Percentiles rank a stretch among this genome's conserved stretches.
Conservation (phyloP, 1,139 yeast genomes). For the Barnettozyma hawaiiensis region DNA sequence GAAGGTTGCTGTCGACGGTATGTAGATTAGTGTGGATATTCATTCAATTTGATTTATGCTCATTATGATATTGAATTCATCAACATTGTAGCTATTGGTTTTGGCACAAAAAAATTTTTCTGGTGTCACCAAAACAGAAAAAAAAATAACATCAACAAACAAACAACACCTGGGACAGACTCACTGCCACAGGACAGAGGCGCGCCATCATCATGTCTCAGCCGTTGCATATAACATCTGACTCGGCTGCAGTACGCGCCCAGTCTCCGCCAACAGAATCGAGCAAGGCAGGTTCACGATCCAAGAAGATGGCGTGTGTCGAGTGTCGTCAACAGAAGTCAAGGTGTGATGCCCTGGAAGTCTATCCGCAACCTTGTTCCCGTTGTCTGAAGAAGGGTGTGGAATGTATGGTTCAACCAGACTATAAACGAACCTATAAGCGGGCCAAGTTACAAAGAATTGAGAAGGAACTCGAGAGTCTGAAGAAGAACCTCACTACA, state of each 20-base stretch:
- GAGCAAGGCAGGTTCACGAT: neutral
- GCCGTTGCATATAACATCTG: neutral
- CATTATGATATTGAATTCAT: neutral
- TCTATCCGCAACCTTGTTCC: conserved; percentile 75
- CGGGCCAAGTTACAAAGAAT: conserved; percentile 80
- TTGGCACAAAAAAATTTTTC: conserved; percentile 1
- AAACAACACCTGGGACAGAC: too few relatives aligned
- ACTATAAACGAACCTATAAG: conserved; percentile 83
- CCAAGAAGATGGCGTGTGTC: conserved; percentile 79
- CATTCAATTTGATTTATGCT: neutral
- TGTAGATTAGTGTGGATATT: neutral
- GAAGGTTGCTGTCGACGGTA: conserved; percentile 26
- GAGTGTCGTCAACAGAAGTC: conserved; percentile 95
- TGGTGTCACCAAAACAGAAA: neutral
- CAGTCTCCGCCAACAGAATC: neutral
- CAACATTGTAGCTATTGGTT: too few relatives aligned
- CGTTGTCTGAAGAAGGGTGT: conserved; percentile 69
- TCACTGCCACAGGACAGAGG: neutral
- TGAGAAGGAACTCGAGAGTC: conserved; percentile 68
- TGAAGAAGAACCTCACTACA: conserved; percentile 48
- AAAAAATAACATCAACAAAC: too few relatives aligned
- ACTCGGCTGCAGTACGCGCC: neutral
- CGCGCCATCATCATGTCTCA: neutral
- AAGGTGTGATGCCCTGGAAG: conserved; percentile 79
- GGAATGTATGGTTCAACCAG: conserved; percentile 68